Evolutionary conservation across 2,329 filamentous ascomycete species (phyloP).

Genomic region (Chrysoporthe deuterocubensis): DNA sequence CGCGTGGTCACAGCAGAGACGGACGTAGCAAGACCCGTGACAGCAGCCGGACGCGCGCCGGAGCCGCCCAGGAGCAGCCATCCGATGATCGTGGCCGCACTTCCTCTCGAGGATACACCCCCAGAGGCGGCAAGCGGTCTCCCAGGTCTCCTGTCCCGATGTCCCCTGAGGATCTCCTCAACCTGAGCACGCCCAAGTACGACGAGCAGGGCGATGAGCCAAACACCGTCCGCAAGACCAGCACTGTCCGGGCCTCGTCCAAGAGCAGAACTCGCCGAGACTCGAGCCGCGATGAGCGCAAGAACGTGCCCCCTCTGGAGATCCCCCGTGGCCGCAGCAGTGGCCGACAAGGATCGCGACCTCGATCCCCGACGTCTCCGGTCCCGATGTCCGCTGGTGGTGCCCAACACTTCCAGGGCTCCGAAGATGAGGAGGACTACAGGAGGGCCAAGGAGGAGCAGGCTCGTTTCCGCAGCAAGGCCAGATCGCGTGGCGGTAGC

Average conservation of each 20-base stretch:
- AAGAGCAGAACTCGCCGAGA: constrained; percentile 42
- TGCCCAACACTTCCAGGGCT: constrained; percentile 53
- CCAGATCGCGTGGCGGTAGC: constrained; percentile 36
- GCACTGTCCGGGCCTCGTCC: constrained; percentile 39
- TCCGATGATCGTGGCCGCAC: constrained; percentile 75
- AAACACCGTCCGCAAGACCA: constrained; percentile 49
- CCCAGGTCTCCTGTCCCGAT: constrained; percentile 92
- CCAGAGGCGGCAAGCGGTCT: constrained; percentile 79
- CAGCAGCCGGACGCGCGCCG: constrained; percentile 53
- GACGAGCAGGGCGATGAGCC: constrained; percentile 43
- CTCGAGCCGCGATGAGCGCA: constrained; percentile 53
- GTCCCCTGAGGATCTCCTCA: constrained; percentile 84
- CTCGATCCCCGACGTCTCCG: constrained; percentile 79
- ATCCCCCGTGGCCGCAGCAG: constrained; percentile 64
- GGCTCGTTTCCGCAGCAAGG: constrained; percentile 59
- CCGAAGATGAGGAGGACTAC: constrained; percentile 70
- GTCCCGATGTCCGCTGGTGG: constrained; percentile 71
- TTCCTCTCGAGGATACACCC: constrained; percentile 63
- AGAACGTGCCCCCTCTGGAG: constrained; percentile 48
- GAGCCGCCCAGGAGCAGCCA: constrained; percentile 55
- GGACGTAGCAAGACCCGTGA: constrained; percentile 50
- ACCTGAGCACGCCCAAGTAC: constrained; percentile 54
- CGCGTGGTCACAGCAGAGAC: constrained; percentile 57
- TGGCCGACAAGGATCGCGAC: constrained; percentile 59
- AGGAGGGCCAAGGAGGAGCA: constrained; percentile 56